phyloP scores from a whole-genome alignment of 2,329 filamentous ascomycete genomes.

The Tolypocladium paradoxum region DNA sequence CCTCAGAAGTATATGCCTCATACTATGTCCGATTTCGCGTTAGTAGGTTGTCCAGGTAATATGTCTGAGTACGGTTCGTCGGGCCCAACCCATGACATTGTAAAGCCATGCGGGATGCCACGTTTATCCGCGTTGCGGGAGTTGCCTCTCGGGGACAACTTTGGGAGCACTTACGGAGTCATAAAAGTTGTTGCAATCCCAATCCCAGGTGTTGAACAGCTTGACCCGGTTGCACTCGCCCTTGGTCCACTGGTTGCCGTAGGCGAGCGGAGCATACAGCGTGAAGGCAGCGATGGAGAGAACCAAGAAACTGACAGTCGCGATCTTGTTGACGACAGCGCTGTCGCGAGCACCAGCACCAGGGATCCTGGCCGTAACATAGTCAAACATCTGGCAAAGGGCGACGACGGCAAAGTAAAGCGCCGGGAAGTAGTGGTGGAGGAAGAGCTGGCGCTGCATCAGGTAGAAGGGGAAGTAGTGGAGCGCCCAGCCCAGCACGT shows the following conservation, averaged over 20 bases:
- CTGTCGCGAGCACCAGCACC: conserved; percentile 53
- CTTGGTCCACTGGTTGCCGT: conserved; percentile 92
- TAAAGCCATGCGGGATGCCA: neutral
- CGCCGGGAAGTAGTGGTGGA: conserved; percentile 97
- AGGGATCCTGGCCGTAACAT: conserved; percentile 61
- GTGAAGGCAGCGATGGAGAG: conserved; percentile 66
- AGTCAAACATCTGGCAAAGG: conserved; percentile 84
- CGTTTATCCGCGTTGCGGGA: conserved; percentile 14
- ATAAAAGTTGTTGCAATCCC: conserved; percentile 92
- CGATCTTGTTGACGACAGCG: conserved; percentile 63
- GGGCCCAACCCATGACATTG: neutral
- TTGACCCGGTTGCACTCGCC: conserved; percentile 78
- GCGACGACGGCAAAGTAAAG: conserved; percentile 90
- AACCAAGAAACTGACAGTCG: conserved; percentile 63
- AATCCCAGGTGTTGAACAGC: conserved; percentile 85
- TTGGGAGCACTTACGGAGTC: conserved; percentile 58
- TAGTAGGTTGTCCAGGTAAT: conserved; percentile 3
- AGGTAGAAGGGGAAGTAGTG: conserved; percentile 99
- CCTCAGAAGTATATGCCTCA: conserved; percentile 27
- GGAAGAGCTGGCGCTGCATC: conserved; percentile 95
- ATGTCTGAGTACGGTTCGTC: neutral
- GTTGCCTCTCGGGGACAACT: conserved; percentile 13
- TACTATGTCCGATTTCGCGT: conserved; percentile 27
- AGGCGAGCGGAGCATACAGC: conserved; percentile 80
- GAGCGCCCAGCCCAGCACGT: conserved; percentile 86